Percentiles rank a stretch among this genome's conserved stretches.
Conservation (phyloP, 2,329 filamentous ascomycete species). For the Talaromyces sp. region DNA sequence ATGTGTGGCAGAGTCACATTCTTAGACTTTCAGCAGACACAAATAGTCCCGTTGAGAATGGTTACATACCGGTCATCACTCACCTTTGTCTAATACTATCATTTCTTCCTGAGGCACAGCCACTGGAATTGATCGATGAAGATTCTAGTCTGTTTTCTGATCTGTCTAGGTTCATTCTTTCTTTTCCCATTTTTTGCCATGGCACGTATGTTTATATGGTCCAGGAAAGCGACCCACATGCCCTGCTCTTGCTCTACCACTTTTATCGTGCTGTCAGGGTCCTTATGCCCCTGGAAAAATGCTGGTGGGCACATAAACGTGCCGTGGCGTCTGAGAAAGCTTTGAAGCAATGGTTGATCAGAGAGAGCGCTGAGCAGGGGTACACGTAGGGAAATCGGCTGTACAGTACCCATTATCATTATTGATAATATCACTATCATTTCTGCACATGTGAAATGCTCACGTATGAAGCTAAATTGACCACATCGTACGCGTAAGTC, state of each 20-base stretch:
- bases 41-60: background rate
- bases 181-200: slow-evolving; percentile 7
- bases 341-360: slow-evolving; percentile 2
- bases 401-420: background rate
- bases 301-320: slow-evolving; percentile 9
- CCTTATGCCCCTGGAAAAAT: background rate
- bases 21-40: background rate
- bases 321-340: slow-evolving; percentile 1
- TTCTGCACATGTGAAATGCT: too few relatives aligned
- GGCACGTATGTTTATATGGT: slow-evolving; percentile 4
- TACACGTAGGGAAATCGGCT: background rate
- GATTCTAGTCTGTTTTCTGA: background rate
- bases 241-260: slow-evolving; percentile 4
- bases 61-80: slow-evolving; percentile 1
- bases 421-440: background rate
- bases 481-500: too few relatives aligned
- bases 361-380: background rate
- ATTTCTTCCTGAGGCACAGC: slow-evolving; percentile 2
- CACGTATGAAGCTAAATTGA: too few relatives aligned
- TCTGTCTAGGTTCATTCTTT: background rate
- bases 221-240: slow-evolving; percentile 1
- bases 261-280: slow-evolving; percentile 9
- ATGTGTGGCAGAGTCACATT: background rate
- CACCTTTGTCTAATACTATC: slow-evolving; percentile 6
- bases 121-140: background rate